Evolutionary conservation across 2,329 filamentous ascomycete species (phyloP), one percentile per base, ranked within the genome.

Genomic region (Colletotrichum shisoi): DNA sequence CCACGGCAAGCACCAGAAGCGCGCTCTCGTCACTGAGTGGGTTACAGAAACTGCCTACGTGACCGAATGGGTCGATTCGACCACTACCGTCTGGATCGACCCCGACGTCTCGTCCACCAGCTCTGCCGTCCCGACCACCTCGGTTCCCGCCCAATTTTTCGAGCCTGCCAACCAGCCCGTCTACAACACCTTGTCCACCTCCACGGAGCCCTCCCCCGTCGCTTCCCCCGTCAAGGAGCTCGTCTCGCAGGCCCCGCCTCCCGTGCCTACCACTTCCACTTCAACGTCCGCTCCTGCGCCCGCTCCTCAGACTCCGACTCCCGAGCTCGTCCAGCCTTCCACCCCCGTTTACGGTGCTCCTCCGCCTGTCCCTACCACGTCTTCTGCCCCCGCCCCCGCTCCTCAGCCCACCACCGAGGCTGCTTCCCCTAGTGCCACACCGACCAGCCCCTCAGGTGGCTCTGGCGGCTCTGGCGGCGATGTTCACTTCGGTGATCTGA

Each of bases 401-500:
- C 68, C 63, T 34, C 56, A 63, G 37, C 57, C 39, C 13, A 39
- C 68, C 34, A 46, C 70, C n/a, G 61, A 68, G 40, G 45, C 69
- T 34, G 59, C 71, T 46, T 67, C 54, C 37, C 40, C 60, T 24
- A 37, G 40, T 57, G 48, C 24, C 65, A 54, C 21, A n/a, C 57
- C 52, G 52, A 42, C 58, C 31, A 39, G 62, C 54, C 9, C 53
- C 17, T 52, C 49, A 64, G 59, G 70, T 66, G 53, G 65, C 64
- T 31, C 56, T 59, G 44, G 69, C 67, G 58, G 70, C 67, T 56
- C 67, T 62, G 72, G 71, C 62, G 72, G 73, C 57, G 66, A 71
- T 71, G 37, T 82, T 77, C 77, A 78, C 79, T 74, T 75, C 0
- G 92, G 91, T 69, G 85, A 93, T 57, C 83, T 92, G 71, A 95